phyloP scores from a whole-genome alignment of 179 eudicot species.

The Monotropa hypopitys region DNA sequence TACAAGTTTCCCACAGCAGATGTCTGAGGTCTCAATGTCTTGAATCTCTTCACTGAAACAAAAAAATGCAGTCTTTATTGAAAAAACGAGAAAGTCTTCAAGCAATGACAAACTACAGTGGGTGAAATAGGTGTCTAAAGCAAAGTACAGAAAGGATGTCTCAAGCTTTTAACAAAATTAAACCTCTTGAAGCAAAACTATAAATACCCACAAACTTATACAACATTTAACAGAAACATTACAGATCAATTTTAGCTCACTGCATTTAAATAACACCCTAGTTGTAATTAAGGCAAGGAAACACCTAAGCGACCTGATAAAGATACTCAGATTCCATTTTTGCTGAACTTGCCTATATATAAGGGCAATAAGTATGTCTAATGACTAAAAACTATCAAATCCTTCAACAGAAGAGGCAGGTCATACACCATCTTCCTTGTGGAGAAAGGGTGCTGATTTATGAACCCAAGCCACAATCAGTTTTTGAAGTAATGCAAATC shows the following conservation, averaged over 20 bases:
- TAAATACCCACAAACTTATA: not conserved
- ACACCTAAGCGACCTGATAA: not conserved
- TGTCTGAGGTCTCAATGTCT: constrained; percentile 44
- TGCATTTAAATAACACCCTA: not conserved
- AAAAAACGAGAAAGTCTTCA: not conserved
- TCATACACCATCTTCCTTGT: not conserved
- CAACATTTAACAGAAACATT: not conserved
- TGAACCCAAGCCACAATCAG: not conserved
- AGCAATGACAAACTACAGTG: not conserved
- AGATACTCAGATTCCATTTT: not conserved
- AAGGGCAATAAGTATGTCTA: not conserved
- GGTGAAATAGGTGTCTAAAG: no score
- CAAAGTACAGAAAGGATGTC: not conserved
- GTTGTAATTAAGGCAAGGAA: not conserved
- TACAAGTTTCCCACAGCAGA: constrained; percentile 27
- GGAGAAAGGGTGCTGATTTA: not conserved
- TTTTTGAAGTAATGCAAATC: not conserved
- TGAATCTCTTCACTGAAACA: constrained; percentile 39
- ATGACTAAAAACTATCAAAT: not conserved
- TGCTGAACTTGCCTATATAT: not conserved
- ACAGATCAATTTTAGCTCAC: not conserved
- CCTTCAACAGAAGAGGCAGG: not conserved
- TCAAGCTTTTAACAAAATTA: not conserved
- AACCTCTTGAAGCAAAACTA: not conserved
- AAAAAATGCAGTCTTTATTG: not conserved